Percentiles rank a stretch among this genome's conserved stretches.
Evolutionary conservation across 2,329 filamentous ascomycete species (phyloP).

Genomic region (Didymella pomorum): DNA sequence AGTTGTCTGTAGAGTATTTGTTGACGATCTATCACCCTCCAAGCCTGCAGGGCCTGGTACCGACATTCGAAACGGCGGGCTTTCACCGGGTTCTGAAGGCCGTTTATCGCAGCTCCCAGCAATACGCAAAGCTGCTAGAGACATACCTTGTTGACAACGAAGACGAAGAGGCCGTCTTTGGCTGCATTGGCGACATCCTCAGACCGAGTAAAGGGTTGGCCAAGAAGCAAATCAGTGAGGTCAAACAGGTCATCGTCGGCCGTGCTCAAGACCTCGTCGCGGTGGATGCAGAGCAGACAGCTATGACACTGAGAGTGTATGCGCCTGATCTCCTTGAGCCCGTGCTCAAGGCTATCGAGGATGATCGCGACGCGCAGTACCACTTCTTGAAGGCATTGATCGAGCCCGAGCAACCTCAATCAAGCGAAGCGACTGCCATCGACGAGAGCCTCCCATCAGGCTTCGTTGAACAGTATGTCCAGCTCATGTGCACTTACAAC

Average conservation of each 20-base stretch:
- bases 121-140: slow-evolving; percentile 79
- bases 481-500: slow-evolving; percentile 88
- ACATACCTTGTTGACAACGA: slow-evolving; percentile 86
- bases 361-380: slow-evolving; percentile 72
- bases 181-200: slow-evolving; percentile 78
- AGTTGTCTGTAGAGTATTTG: slow-evolving; percentile 95
- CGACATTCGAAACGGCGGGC: slow-evolving; percentile 77
- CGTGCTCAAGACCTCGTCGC: slow-evolving; percentile 72
- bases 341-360: slow-evolving; percentile 68
- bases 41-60: slow-evolving; percentile 77
- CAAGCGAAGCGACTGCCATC: slow-evolving; percentile 10
- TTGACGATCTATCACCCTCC: slow-evolving; percentile 92
- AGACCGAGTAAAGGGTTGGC: slow-evolving; percentile 68
- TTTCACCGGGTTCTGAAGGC: slow-evolving; percentile 94
- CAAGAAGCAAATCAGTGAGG: slow-evolving; percentile 74
- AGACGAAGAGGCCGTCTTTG: slow-evolving; percentile 78
- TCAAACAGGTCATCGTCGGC: slow-evolving; percentile 71
- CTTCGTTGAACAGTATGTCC: slow-evolving; percentile 84
- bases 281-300: slow-evolving; percentile 71
- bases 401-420: slow-evolving; percentile 61
- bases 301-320: slow-evolving; percentile 68
- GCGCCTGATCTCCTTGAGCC: slow-evolving; percentile 71
- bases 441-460: slow-evolving; percentile 55
- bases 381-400: slow-evolving; percentile 79
- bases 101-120: slow-evolving; percentile 79